Evolutionary conservation across 2,329 filamentous ascomycete genomes (phyloP).

Genomic region (Fusarium sp.): DNA sequence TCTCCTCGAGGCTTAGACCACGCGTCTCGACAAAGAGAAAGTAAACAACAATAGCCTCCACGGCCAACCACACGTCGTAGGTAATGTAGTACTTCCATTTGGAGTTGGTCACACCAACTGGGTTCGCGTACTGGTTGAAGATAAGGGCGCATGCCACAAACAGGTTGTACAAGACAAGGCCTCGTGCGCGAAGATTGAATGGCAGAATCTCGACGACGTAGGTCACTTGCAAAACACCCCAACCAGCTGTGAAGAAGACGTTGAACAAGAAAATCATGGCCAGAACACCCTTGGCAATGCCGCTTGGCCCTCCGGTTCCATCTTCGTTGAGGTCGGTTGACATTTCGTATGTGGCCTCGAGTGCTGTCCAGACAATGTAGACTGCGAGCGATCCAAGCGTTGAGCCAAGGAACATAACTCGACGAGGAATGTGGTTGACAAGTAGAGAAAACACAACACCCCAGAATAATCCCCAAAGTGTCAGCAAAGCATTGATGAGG

Average conservation of each 20-base stretch:
- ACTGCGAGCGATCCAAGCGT: slow-evolving; percentile 15
- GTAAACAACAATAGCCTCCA: slow-evolving; percentile 19
- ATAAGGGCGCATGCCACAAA: slow-evolving; percentile 16
- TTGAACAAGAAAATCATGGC: slow-evolving; percentile 30
- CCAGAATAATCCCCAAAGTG: slow-evolving; percentile 19
- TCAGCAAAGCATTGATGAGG: slow-evolving; percentile 10
- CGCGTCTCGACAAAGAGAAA: slow-evolving; percentile 20
- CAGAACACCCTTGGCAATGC: slow-evolving; percentile 19
- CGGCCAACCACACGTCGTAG: slow-evolving; percentile 17
- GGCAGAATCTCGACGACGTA: slow-evolving; percentile 19
- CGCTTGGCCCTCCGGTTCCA: slow-evolving; percentile 16
- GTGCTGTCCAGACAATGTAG: slow-evolving; percentile 15
- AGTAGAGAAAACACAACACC: slow-evolving; percentile 16
- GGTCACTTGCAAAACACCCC: slow-evolving; percentile 23
- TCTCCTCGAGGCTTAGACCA: slow-evolving; percentile 19
- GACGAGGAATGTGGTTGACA: slow-evolving; percentile 18
- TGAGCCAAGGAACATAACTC: slow-evolving; percentile 15
- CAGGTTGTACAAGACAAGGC: slow-evolving; percentile 7
- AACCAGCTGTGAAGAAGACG: slow-evolving; percentile 22
- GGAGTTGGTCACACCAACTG: slow-evolving; percentile 9
- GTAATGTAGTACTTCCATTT: slow-evolving; percentile 27
- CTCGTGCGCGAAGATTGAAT: slow-evolving; percentile 18
- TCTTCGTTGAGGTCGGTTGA: slow-evolving; percentile 13
- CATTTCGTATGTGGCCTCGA: slow-evolving; percentile 19
- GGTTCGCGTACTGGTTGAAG: slow-evolving; percentile 28